These are phyloP conservation scores for Sporisorium exsertum DNA, from an alignment of 1,284 basidiomycete species.

Conservation along the genomic window DNA sequence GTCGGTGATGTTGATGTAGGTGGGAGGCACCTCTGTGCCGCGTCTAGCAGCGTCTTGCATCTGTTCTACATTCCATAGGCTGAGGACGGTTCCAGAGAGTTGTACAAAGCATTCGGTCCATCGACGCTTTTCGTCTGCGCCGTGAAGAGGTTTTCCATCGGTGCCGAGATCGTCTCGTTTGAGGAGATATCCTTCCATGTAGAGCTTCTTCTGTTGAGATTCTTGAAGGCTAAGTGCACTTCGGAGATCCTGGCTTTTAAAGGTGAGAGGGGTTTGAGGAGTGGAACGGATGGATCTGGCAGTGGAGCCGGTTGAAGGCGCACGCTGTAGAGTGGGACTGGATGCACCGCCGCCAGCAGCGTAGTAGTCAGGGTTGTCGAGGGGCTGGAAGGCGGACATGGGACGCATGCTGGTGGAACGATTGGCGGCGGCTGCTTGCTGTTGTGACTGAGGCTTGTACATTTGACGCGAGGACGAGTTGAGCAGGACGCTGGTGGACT, in stretches of 20 bases:
- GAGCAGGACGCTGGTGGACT: slow-evolving; percentile 47
- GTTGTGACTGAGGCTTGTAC: slow-evolving; percentile 29
- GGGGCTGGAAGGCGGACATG: slow-evolving; percentile 64
- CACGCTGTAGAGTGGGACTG: slow-evolving; percentile 28
- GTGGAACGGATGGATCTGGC: slow-evolving; percentile 53
- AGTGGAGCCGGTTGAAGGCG: slow-evolving; percentile 51
- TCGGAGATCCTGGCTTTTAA: slow-evolving; percentile 65
- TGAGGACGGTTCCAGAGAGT: slow-evolving; percentile 89
- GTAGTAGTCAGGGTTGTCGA: slow-evolving; percentile 53
- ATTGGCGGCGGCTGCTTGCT: slow-evolving; percentile 16
- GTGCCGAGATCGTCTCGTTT: slow-evolving; percentile 62
- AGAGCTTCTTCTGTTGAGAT: slow-evolving; percentile 63
- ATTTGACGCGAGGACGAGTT: slow-evolving; percentile 32
- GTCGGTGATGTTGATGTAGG: slow-evolving; percentile 87
- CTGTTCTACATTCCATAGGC: slow-evolving; percentile 87
- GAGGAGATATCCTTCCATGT: slow-evolving; percentile 69
- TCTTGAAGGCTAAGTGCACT: slow-evolving; percentile 65
- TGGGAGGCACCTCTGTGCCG: slow-evolving; percentile 84
- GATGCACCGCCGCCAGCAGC: slow-evolving; percentile 17
- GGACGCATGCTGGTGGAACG: slow-evolving; percentile 55
- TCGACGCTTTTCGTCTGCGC: slow-evolving; percentile 52
- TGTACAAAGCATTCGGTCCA: slow-evolving; percentile 76
- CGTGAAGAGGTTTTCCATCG: slow-evolving; percentile 63
- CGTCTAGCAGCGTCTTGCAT: slow-evolving; percentile 82
- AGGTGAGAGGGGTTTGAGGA: slow-evolving; percentile 58